Evolutionary conservation across 2,329 filamentous ascomycete genomes (phyloP).

Genomic region (Ascochyta koolunga): DNA sequence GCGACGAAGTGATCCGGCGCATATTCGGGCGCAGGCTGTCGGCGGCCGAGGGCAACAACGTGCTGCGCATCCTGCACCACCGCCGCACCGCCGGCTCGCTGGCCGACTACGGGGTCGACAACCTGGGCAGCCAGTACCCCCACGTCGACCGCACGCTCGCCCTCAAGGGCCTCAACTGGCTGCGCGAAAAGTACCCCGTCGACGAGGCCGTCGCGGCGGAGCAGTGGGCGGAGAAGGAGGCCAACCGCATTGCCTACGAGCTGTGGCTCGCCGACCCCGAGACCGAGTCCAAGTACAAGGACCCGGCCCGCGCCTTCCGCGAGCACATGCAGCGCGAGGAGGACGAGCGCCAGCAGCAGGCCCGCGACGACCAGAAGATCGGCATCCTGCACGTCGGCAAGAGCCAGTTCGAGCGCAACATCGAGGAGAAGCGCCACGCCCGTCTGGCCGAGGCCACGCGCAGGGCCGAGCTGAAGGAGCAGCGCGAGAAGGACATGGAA

Average conservation of each 20-base stretch:
- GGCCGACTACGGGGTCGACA: conserved; percentile 48
- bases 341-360: conserved; percentile 28
- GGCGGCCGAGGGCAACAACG: conserved; percentile 39
- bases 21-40: conserved; percentile 44
- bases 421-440: conserved; percentile 39
- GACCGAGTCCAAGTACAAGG: conserved; percentile 48
- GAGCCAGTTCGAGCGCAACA: conserved; percentile 44
- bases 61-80: conserved; percentile 48
- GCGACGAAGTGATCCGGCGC: conserved; percentile 28
- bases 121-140: conserved; percentile 36
- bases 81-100: conserved; percentile 48
- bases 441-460: conserved; percentile 37
- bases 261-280: conserved; percentile 47
- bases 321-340: conserved; percentile 44
- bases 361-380: conserved; percentile 35
- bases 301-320: conserved; percentile 41
- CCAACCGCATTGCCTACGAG: conserved; percentile 47
- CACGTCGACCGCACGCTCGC: conserved; percentile 36
- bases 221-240: conserved; percentile 48
- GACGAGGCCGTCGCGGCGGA: conserved; percentile 50
- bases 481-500: conserved; percentile 36
- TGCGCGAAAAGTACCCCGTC: conserved; percentile 45
- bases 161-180: conserved; percentile 43
- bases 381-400: conserved; percentile 43
- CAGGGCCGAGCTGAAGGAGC: conserved; percentile 43